phyloP scores from a whole-genome alignment of 441 rosid genomes.

The Jatropha multifida region DNA sequence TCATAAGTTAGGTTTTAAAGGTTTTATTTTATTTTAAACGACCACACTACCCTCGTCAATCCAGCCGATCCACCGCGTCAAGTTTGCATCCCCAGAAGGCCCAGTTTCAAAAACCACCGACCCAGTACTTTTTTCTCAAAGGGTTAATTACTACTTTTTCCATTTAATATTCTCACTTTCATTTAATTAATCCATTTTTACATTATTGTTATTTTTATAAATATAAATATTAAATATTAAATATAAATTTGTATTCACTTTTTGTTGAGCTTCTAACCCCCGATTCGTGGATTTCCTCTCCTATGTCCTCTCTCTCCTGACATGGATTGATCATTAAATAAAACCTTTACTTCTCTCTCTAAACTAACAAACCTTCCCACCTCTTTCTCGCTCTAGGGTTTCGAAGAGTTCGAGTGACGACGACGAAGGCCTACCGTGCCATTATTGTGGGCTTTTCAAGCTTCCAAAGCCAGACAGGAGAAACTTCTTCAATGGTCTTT shows the following conservation, averaged over 20 bases:
- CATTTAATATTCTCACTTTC: no score
- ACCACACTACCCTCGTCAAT: no score
- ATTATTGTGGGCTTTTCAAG: slow-evolving; percentile 19
- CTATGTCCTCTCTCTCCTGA: slow-evolving; percentile 17
- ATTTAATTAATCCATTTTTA: not conserved
- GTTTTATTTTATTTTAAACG: no score
- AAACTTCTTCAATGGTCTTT: slow-evolving; percentile 8
- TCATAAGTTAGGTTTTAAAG: no score
- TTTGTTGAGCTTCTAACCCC: slow-evolving; percentile 10
- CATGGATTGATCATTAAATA: slow-evolving; percentile 23
- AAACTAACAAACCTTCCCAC: not conserved
- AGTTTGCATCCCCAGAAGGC: no score
- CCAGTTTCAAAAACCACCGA: no score
- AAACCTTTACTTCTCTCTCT: slow-evolving; percentile 13
- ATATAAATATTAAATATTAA: not conserved
- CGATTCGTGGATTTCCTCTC: slow-evolving; percentile 19
- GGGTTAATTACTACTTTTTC: no score
- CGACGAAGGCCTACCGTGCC: not conserved
- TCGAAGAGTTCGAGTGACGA: slow-evolving; percentile 19
- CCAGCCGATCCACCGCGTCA: no score
- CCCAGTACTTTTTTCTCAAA: no score
- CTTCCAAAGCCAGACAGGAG: not conserved
- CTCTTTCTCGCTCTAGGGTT: slow-evolving; percentile 42
- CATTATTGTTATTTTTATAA: no score
- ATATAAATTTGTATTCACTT: not conserved